Evolutionary conservation across 2,329 filamentous ascomycete genomes (phyloP), one percentile per base, ranked within the genome.

Genomic region (Monilinia fructicola): DNA sequence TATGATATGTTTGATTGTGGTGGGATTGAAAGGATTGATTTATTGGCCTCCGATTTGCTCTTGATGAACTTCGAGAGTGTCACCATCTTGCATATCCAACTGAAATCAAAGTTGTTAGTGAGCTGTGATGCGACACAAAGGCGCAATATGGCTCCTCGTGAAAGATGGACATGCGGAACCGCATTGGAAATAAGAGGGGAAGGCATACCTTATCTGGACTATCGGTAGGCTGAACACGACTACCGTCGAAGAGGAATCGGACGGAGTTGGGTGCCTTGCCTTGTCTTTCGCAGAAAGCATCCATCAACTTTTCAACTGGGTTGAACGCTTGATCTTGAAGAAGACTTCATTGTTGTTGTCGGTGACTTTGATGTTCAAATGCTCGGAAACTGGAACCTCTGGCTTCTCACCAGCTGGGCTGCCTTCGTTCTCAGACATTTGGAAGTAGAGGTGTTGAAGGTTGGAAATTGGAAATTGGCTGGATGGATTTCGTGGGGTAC

Each of bases 281-380:
- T 78, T 97, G 93, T 31, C 95, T 87, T 73, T 98, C 94, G 79
- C 95, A 99, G 79, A 98, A 99, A 26, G 95, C 95, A 69, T 92
- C 90, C 95, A 99, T 99, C 65, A 99, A 84, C 83, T 99, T 99
- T 97, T 95, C 1, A 99, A 86, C 78, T 93, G 91, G 0, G 95
- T 99, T 28, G 90, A 93, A 48, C 93, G 87, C 89, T 99, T 99
- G 82, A 99, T 99, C 84, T 99, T 99, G 84, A 99, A 99, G 80
- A 98, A 99, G 74, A 99, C 94, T 78, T 99, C 95, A 78, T 99
- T 99, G 82, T 97, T 97, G 82, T 96, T 97, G 75, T 99, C 95
- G 0, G 95, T 98, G 18, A 99, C 95, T 79, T 99, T 99, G 82
- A 99, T 98, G 81, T 99, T 99, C 6, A 99, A 84, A 79, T 99